Base-by-base conservation (phyloP, 2,329 filamentous ascomycete species). In the Beauveria bassiana region DNA sequence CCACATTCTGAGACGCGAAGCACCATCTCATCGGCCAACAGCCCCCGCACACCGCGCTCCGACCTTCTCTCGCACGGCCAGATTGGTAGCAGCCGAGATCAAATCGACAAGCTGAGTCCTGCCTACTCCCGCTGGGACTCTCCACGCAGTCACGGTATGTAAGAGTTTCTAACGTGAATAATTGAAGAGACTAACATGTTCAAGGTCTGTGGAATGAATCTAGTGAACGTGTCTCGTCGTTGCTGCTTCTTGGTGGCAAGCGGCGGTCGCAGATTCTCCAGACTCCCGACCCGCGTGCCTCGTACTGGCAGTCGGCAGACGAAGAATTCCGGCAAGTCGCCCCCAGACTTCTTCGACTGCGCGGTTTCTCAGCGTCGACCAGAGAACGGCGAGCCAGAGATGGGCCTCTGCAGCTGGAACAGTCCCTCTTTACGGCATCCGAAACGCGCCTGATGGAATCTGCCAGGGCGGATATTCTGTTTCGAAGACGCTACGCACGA, bases 381-480 rank as follows among this genome's bases (percentile, higher is more conserved):
- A 62, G 62, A 20, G 64, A 67, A 52, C 56, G 63, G 31, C 49
- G 61, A 34, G 59, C 61, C n/a, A 55, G 10, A 58, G 61, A 24
- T 42, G n/a, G 28, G 26, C 20, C 46, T 62, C 16, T 26, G 42
- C n/a, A 22, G 60, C 40, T 47, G 6, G 64, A 67, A 4, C 65
- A 64, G 18, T 68, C 65, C 34, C 58, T 68, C n/a, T 72, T 71
- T 49, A 68, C 68, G 1, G 67, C 66, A 3, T 69, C 70, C 3
- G 70, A 73, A 54, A 61, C 66, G 24, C 67, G 71, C 10, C 68
- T 74, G 28, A 72, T 74, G 16, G 68, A 69, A 26, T 65, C 68
- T 9, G 70, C 71, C 7, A 65, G 71, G 18, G 69, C 71, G 22
- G 67, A 72, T 22, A 71, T 72, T 22, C 62, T 70, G 3, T 65